Evolutionary conservation across 495 filamentous ascomycete genomes (phyloP).

Genomic region (Lasiosphaeria hispida): DNA sequence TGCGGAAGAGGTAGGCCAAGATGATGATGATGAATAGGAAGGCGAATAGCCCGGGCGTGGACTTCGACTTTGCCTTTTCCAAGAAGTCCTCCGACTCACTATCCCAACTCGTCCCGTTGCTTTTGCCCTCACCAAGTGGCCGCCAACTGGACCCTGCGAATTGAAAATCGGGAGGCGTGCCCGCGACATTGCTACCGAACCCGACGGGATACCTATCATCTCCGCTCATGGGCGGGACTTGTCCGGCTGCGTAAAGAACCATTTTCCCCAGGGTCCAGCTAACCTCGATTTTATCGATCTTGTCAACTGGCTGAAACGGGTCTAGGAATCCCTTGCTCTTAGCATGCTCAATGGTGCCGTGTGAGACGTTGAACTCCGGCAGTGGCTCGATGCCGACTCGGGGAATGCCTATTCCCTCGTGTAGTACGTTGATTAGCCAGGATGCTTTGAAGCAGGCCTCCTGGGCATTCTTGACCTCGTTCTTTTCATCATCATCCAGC

Average conservation of each 20-base stretch:
- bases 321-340: conserved; percentile 80
- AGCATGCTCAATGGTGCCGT: conserved; percentile 64
- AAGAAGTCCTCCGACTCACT: conserved; percentile 61
- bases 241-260: conserved; percentile 91
- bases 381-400: conserved; percentile 74
- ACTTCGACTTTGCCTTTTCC: conserved; percentile 62
- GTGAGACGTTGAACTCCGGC: conserved; percentile 63
- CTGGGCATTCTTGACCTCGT: conserved; percentile 64
- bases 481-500: conserved; percentile 55
- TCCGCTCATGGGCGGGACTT: conserved; percentile 63
- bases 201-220: conserved; percentile 70
- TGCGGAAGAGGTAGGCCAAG: conserved; percentile 55
- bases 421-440: conserved; percentile 94
- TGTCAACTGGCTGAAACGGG: conserved; percentile 90
- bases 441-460: conserved; percentile 97
- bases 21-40: conserved; percentile 63
- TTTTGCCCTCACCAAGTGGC: conserved; percentile 23
- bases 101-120: conserved; percentile 39
- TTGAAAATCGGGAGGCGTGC: conserved; percentile 76
- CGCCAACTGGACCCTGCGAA: conserved; percentile 66
- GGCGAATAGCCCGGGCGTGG: conserved; percentile 75
- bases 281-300: conserved; percentile 90
- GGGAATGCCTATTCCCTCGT: conserved; percentile 93
- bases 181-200: conserved; percentile 74
- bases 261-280: conserved; percentile 98